phyloP scores from a whole-genome alignment of 2,329 filamentous ascomycete species.

The Colletotrichum sp. region DNA sequence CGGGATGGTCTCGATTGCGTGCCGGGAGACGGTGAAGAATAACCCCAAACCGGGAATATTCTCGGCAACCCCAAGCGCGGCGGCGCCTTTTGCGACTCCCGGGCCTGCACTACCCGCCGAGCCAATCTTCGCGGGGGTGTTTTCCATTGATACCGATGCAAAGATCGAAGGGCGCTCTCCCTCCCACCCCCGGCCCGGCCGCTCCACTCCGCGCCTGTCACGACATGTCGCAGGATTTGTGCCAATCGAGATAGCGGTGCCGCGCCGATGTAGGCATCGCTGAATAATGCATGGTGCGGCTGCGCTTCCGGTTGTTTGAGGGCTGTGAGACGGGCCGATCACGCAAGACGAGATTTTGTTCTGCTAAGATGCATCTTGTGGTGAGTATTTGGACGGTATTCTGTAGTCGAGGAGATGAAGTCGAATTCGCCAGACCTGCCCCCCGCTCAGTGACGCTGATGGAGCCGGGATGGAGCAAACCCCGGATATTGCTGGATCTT shows the following conservation, averaged over 20 bases:
- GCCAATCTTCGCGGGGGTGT: neutral
- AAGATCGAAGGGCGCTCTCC: neutral
- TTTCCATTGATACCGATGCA: neutral
- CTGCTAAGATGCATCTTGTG: neutral
- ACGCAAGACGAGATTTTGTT: neutral
- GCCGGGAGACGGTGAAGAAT: neutral
- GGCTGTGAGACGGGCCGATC: neutral
- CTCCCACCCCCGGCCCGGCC: neutral
- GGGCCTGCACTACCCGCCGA: neutral
- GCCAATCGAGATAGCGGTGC: neutral
- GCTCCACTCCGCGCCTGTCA: conserved; percentile 7
- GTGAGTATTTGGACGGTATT: accelerated
- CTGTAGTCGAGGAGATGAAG: neutral
- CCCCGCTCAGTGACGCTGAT: neutral
- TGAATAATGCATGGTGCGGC: neutral
- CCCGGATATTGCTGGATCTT: neutral
- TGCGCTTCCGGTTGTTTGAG: neutral
- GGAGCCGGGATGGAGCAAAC: neutral
- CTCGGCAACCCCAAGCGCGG: neutral
- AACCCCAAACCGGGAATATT: neutral
- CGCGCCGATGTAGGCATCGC: neutral
- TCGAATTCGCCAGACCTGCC: neutral
- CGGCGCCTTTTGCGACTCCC: neutral
- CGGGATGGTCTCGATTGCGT: neutral
- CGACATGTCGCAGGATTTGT: conserved; percentile 17